Conservation (phyloP, 148 eudicot species). For the Heliosperma pusillum region DNA sequence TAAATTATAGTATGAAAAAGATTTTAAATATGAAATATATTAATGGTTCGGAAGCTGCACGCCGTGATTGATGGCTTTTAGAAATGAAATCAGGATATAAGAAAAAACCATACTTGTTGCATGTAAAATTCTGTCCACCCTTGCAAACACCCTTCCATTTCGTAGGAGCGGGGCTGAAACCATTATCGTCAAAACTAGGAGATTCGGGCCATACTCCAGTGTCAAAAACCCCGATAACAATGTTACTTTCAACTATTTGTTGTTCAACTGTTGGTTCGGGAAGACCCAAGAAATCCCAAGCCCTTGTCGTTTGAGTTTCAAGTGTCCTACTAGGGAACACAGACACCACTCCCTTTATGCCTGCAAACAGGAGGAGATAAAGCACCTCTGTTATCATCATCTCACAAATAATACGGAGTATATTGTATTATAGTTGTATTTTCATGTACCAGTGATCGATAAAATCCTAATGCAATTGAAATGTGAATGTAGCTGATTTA, state of each 20-base stretch:
- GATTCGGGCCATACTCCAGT: slow-evolving; percentile 61
- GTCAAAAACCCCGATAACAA: slow-evolving; percentile 45
- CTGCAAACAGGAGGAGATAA: neutral
- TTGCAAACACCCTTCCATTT: slow-evolving; percentile 60
- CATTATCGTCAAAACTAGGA: slow-evolving; percentile 41
- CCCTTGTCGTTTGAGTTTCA: slow-evolving; percentile 51
- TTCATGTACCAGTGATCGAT: too few relatives aligned
- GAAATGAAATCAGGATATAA: too few relatives aligned
- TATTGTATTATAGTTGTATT: too few relatives aligned
- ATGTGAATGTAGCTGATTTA: too few relatives aligned
- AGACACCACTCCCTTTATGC: neutral
- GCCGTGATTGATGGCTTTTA: too few relatives aligned
- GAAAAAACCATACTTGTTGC: slow-evolving; percentile 48
- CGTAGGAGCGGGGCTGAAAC: slow-evolving; percentile 41
- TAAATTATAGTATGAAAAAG: too few relatives aligned
- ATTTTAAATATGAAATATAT: too few relatives aligned
- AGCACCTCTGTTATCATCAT: too few relatives aligned
- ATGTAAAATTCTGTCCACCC: slow-evolving; percentile 37
- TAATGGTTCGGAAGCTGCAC: too few relatives aligned
- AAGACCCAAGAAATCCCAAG: slow-evolving; percentile 66
- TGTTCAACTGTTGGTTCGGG: neutral
- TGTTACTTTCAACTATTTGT: slow-evolving; percentile 19
- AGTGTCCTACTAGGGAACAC: slow-evolving; percentile 17
- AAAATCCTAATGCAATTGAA: too few relatives aligned
- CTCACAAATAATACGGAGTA: too few relatives aligned